Conservation (phyloP, 768 basidiomycete genomes). For the Tephrocybe sp. region DNA sequence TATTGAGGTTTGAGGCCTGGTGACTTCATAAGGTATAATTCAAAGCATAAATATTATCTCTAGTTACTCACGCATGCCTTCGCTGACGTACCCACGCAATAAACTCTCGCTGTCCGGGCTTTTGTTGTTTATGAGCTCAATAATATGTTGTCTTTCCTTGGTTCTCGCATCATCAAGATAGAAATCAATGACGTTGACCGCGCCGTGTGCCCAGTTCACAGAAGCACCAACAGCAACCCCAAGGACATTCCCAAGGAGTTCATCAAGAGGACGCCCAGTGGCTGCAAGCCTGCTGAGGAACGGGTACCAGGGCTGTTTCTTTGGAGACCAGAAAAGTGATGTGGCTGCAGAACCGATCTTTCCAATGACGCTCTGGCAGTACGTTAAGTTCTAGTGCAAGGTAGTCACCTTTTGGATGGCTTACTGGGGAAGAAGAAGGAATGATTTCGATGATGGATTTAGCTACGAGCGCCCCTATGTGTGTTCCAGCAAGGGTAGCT, state of each 20-base stretch:
- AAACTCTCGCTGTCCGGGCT: slow-evolving; percentile 32
- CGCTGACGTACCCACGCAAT: slow-evolving; percentile 46
- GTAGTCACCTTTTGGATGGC: slow-evolving; percentile 2
- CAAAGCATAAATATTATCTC: too few relatives aligned
- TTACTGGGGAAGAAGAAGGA: slow-evolving; percentile 26
- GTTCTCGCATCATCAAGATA: slow-evolving; percentile 45
- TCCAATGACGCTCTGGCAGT: not conserved
- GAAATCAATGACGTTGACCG: slow-evolving; percentile 49
- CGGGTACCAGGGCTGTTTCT: slow-evolving; percentile 31
- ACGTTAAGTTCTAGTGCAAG: not conserved
- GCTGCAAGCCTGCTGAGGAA: slow-evolving; percentile 38
- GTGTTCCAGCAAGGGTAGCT: slow-evolving; percentile 25
- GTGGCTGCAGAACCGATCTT: not conserved
- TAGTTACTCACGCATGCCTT: slow-evolving; percentile 49
- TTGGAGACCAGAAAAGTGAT: slow-evolving; percentile 7
- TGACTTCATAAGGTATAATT: too few relatives aligned
- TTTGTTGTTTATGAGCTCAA: slow-evolving; percentile 15
- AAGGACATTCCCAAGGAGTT: slow-evolving; percentile 1
- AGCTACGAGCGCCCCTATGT: slow-evolving; percentile 28
- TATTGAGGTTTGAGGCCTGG: slow-evolving; percentile 3
- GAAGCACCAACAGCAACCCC: not conserved
- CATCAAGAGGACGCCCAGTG: slow-evolving; percentile 26
- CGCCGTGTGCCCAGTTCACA: slow-evolving; percentile 21
- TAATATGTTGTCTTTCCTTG: slow-evolving; percentile 9
- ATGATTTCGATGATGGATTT: slow-evolving; percentile 24